These are phyloP conservation scores for Solioccasus polychromus DNA, from an alignment of 768 basidiomycete species.

Conservation along the genomic window DNA sequence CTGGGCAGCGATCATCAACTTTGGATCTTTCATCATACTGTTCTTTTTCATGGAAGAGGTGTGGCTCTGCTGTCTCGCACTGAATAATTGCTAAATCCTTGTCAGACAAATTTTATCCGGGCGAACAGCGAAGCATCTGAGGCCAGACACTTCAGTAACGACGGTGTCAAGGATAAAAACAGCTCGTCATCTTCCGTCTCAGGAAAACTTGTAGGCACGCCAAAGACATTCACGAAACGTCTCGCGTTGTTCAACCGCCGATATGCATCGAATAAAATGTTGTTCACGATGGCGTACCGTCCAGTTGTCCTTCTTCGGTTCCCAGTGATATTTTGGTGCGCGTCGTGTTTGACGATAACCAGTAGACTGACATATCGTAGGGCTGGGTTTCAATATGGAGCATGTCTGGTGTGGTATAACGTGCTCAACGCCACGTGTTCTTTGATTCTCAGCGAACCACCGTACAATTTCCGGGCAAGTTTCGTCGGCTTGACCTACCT, in stretches of 20 bases:
- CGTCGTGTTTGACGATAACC: not conserved
- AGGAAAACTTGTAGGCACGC: constrained; percentile 9
- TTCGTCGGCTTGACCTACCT: constrained; percentile 20
- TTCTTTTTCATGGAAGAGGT: constrained; percentile 22
- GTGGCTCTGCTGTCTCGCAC: not conserved
- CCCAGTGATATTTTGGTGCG: constrained; percentile 20
- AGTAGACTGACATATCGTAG: not conserved
- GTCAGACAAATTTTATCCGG: constrained; percentile 17
- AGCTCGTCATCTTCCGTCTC: constrained; percentile 9
- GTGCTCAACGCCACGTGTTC: constrained; percentile 23
- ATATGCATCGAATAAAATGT: constrained; percentile 18
- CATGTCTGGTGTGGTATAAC: constrained; percentile 23
- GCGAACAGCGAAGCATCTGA: constrained; percentile 17
- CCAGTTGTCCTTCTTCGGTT: constrained; percentile 18
- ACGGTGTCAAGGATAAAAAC: constrained; percentile 9
- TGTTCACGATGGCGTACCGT: constrained; percentile 19
- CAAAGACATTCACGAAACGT: constrained; percentile 12
- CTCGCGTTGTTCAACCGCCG: constrained; percentile 13
- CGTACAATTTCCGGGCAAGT: constrained; percentile 23
- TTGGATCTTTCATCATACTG: constrained; percentile 12
- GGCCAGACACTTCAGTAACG: not conserved
- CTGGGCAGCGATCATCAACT: constrained; percentile 21
- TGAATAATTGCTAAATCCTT: not conserved
- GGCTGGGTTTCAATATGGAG: constrained; percentile 23
- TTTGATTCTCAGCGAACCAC: constrained; percentile 16